phyloP scores from a whole-genome alignment of 106 monocot species.

The Dendrobium chrysotoxum region DNA sequence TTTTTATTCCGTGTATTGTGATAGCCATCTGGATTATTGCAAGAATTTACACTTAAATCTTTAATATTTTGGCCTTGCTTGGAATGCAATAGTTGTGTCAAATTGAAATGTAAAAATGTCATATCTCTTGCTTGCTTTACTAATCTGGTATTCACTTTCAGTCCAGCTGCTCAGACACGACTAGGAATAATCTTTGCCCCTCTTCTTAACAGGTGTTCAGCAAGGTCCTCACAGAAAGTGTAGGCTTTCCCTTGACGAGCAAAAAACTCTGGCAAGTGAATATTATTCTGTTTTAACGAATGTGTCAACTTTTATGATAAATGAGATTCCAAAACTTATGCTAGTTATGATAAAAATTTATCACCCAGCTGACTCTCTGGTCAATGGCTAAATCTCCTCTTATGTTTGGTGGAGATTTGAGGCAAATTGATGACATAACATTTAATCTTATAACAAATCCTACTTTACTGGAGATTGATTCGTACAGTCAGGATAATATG shows the following conservation, averaged over 20 bases:
- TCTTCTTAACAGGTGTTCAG: slow-evolving; percentile 37
- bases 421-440: slow-evolving; percentile 48
- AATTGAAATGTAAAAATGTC: too few relatives aligned
- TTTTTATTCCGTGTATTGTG: too few relatives aligned
- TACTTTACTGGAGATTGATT: slow-evolving; percentile 71
- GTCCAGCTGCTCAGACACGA: not conserved
- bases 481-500: slow-evolving; percentile 69
- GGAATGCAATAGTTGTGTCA: too few relatives aligned
- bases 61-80: too few relatives aligned
- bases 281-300: not conserved
- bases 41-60: too few relatives aligned
- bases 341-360: slow-evolving; percentile 1
- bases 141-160: too few relatives aligned
- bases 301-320: not conserved
- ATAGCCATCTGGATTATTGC: too few relatives aligned
- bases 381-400: slow-evolving; percentile 94
- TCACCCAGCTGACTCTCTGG: slow-evolving; percentile 83
- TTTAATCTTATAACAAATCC: slow-evolving; percentile 73
- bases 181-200: not conserved
- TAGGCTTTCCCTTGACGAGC: slow-evolving; percentile 68
- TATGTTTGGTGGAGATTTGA: slow-evolving; percentile 93
- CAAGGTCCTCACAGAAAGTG: slow-evolving; percentile 78
- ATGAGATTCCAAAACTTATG: not conserved
- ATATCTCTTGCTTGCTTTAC: too few relatives aligned
- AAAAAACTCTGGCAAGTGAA: slow-evolving; percentile 62